Evolutionary conservation across 306 rosid species (phyloP).

Genomic region (Malus sylvestris): DNA sequence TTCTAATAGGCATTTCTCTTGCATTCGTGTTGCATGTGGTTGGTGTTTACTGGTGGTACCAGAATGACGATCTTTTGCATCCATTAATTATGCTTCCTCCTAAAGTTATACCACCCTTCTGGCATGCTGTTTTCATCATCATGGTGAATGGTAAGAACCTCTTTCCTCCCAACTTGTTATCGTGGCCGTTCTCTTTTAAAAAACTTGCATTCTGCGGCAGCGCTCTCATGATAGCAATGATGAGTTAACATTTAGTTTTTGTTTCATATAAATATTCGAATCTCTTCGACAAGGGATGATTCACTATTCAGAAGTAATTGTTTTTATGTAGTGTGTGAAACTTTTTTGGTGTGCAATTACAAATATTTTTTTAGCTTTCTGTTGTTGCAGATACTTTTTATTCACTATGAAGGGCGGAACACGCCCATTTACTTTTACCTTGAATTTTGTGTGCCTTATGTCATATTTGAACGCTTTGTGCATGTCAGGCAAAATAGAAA

Average conservation of each 20-base stretch:
- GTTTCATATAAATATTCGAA: background rate
- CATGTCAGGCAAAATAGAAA: background rate
- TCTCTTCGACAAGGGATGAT: background rate
- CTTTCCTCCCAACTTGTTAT: background rate
- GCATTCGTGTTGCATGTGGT: slow-evolving; percentile 73
- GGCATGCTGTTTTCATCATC: slow-evolving; percentile 92
- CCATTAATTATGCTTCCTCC: slow-evolving; percentile 95
- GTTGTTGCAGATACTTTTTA: background rate
- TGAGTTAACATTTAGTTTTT: background rate
- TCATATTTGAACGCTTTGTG: background rate
- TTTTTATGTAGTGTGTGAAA: background rate
- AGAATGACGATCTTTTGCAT: slow-evolving; percentile 73
- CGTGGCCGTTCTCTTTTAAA: background rate
- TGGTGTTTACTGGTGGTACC: slow-evolving; percentile 96
- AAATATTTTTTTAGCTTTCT: background rate
- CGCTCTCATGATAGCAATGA: background rate
- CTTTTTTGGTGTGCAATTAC: background rate
- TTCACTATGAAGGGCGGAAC: background rate
- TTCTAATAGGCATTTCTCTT: slow-evolving; percentile 63
- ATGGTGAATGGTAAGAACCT: slow-evolving; percentile 73
- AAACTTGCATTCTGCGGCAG: background rate
- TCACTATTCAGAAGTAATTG: background rate
- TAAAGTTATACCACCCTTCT: slow-evolving; percentile 79
- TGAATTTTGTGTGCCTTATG: background rate
- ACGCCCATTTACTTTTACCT: background rate